These are phyloP conservation scores for Candida labiduridarum DNA, from an alignment of 1,139 yeast species.

Conservation along the genomic window DNA sequence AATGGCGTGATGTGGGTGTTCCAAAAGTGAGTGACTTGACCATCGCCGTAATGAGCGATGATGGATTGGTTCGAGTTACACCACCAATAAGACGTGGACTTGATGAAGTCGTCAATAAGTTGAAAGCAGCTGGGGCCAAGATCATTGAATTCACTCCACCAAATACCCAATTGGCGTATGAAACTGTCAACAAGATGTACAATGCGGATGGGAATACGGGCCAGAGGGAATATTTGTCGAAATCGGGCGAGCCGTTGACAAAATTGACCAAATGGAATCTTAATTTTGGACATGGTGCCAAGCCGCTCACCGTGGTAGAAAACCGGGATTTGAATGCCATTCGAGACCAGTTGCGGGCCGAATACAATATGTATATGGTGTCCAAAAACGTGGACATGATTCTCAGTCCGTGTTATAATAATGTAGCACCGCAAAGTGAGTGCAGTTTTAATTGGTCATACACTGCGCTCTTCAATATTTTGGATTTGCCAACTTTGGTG, in stretches of 20 bases:
- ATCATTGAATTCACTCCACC: conserved; percentile 53
- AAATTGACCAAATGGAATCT: conserved; percentile 64
- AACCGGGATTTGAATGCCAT: conserved; percentile 49
- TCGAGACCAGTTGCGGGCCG: conserved; percentile 59
- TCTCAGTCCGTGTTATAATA: conserved; percentile 67
- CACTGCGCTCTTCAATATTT: conserved; percentile 65
- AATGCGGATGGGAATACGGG: conserved; percentile 62
- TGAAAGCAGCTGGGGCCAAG: conserved; percentile 34
- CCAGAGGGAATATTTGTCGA: conserved; percentile 52
- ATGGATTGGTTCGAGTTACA: conserved; percentile 41
- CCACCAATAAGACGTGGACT: conserved; percentile 58
- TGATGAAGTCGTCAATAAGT: conserved; percentile 28
- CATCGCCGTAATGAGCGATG: conserved; percentile 43
- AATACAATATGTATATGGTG: conserved; percentile 53
- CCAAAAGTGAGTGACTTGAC: conserved; percentile 45
- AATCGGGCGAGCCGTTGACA: conserved; percentile 66
- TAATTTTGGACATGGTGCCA: conserved; percentile 59
- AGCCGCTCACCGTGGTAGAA: conserved; percentile 42
- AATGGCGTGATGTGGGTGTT: conserved; percentile 58
- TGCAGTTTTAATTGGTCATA: conserved; percentile 76
- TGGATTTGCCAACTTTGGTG: conserved; percentile 63
- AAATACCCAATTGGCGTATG: conserved; percentile 50
- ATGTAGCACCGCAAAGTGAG: conserved; percentile 71
- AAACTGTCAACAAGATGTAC: conserved; percentile 52
- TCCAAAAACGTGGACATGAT: conserved; percentile 65